phyloP scores from a whole-genome alignment of 192 early-diverging fungal species.

The Chytriomyces sp. region DNA sequence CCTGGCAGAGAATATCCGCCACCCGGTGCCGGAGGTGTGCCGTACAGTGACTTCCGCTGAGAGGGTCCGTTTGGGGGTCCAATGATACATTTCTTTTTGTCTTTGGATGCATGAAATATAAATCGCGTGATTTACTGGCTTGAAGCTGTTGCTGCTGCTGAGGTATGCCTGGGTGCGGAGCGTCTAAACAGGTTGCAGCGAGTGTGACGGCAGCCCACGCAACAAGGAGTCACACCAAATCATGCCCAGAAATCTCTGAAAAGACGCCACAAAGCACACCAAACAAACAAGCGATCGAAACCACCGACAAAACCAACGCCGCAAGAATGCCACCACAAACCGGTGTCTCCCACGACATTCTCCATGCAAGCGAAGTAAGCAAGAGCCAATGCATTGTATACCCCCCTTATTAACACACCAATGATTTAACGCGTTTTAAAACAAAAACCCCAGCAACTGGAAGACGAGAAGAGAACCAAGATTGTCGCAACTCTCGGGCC shows the following conservation, averaged over 20 bases:
- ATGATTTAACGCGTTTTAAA: neutral
- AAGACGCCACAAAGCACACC: neutral
- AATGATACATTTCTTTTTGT: neutral
- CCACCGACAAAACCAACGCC: neutral
- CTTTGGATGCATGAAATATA: too few relatives aligned
- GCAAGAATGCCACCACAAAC: neutral
- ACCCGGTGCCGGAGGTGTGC: neutral
- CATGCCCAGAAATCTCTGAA: neutral
- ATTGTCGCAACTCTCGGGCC: slow-evolving; percentile 65
- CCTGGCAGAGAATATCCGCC: slow-evolving; percentile 21
- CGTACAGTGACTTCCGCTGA: slow-evolving; percentile 29
- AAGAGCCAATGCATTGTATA: neutral
- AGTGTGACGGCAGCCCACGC: neutral
- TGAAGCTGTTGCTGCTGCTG: neutral
- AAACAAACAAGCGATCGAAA: neutral
- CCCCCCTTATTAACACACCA: neutral
- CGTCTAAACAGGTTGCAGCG: neutral
- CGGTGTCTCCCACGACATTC: slow-evolving; percentile 27
- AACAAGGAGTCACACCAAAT: neutral
- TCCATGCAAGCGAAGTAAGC: slow-evolving; percentile 19
- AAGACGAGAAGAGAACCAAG: slow-evolving; percentile 25
- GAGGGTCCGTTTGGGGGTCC: neutral
- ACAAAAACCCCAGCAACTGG: slow-evolving; percentile 17
- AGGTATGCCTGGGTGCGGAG: neutral
- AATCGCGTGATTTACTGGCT: too few relatives aligned